Evolutionary conservation across 768 basidiomycete genomes (phyloP).

Genomic region (Clavulina sp.): DNA sequence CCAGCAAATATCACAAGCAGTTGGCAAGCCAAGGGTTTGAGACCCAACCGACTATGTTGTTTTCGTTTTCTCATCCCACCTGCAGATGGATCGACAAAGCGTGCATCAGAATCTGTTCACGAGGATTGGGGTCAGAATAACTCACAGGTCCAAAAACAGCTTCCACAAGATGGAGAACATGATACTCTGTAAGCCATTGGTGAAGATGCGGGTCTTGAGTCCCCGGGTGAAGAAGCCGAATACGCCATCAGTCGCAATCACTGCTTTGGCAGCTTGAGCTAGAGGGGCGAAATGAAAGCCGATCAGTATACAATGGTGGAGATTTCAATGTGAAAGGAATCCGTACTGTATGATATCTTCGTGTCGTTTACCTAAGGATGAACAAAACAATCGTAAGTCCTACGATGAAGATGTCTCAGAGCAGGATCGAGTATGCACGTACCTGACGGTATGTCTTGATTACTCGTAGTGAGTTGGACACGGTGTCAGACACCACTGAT

Average conservation of each 20-base stretch:
- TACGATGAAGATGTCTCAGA: too few relatives aligned
- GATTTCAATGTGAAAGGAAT: not conserved
- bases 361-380: conserved; percentile 30
- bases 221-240: conserved; percentile 74
- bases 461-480: conserved; percentile 79
- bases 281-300: not conserved
- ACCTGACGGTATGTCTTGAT: conserved; percentile 95
- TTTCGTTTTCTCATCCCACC: not conserved
- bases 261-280: conserved; percentile 53
- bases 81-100: not conserved
- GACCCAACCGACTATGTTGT: conserved; percentile 2
- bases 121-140: conserved; percentile 11
- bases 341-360: conserved; percentile 51
- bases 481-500: conserved; percentile 67
- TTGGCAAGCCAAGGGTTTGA: conserved; percentile 2
- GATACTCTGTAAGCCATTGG: conserved; percentile 82
- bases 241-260: conserved; percentile 61
- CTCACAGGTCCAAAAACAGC: conserved; percentile 75
- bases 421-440: conserved; percentile 14
- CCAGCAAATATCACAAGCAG: too few relatives aligned
- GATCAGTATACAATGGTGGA: not conserved
- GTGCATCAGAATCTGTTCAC: too few relatives aligned
- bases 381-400: too few relatives aligned
- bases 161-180: conserved; percentile 90
- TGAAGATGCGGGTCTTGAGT: conserved; percentile 70